A percentile compares a stretch with the other conserved stretches of the same genome.
Conservation (phyloP, 352 stramenopile species). For the Pythium graminicola region DNA sequence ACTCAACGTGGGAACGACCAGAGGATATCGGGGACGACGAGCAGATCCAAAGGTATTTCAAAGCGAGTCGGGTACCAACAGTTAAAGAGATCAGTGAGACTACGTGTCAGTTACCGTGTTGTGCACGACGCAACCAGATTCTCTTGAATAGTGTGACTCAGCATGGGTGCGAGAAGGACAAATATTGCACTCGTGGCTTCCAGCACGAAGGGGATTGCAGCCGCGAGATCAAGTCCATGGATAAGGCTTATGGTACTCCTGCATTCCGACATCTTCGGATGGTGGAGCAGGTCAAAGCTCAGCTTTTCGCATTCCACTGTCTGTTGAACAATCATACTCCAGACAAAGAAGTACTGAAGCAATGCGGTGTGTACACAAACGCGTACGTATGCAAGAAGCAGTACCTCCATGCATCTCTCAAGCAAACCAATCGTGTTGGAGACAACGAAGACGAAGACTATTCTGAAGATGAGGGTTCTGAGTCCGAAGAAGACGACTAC, state of each 20-base stretch:
- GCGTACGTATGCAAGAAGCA: conserved; percentile 75
- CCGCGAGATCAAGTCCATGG: conserved; percentile 61
- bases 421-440: conserved; percentile 37
- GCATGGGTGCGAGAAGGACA: conserved; percentile 70
- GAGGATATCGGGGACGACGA: conserved; percentile 87
- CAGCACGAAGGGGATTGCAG: conserved; percentile 72
- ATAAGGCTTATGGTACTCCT: conserved; percentile 59
- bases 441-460: conserved; percentile 54
- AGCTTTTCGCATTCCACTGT: conserved; percentile 85
- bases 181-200: conserved; percentile 75
- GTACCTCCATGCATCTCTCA: conserved; percentile 36
- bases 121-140: conserved; percentile 68
- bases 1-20: conserved; percentile 82
- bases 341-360: conserved; percentile 80
- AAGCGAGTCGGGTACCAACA: conserved; percentile 76
- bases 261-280: conserved; percentile 66
- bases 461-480: conserved; percentile 59
- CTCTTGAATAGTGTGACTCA: conserved; percentile 37
- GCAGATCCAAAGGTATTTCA: conserved; percentile 87
- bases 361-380: conserved; percentile 78
- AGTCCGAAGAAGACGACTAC: conserved; percentile 64
- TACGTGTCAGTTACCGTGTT: conserved; percentile 82
- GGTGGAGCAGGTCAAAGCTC: conserved; percentile 82
- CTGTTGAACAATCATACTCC: conserved; percentile 84
- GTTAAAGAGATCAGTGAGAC: conserved; percentile 77